Percentiles rank a stretch among this genome's conserved stretches.
Evolutionary conservation across 768 basidiomycete genomes (phyloP).

Genomic region (Clitopilus passeckerianus): DNA sequence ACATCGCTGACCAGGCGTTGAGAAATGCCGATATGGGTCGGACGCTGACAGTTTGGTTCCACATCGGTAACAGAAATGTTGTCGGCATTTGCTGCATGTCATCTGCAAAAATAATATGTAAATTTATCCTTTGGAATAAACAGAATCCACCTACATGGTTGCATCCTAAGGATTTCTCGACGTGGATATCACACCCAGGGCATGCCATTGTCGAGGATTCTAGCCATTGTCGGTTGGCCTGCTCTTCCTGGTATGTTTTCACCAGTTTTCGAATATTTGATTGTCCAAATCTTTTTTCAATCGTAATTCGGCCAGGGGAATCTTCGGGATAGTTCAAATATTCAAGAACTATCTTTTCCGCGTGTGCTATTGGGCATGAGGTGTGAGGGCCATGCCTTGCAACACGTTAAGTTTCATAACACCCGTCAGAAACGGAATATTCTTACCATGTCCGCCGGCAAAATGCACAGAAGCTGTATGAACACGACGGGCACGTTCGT

Average conservation of each 20-base stretch:
- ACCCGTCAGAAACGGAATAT: conserved; percentile 1
- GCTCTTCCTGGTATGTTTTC: conserved; percentile 62
- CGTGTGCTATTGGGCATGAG: conserved; percentile 61
- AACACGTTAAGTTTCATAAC: not conserved
- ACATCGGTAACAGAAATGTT: conserved; percentile 84
- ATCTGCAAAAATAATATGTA: conserved; percentile 39
- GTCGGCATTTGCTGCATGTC: conserved; percentile 69
- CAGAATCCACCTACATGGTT: conserved; percentile 65
- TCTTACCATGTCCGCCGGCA: conserved; percentile 77
- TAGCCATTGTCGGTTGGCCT: conserved; percentile 72
- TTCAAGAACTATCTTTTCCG: conserved; percentile 60
- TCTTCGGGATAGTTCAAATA: conserved; percentile 57
- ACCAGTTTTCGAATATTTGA: conserved; percentile 58
- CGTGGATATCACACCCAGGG: conserved; percentile 66
- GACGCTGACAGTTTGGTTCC: conserved; percentile 42
- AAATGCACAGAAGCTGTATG: conserved; percentile 78
- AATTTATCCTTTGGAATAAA: conserved; percentile 3
- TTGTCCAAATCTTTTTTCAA: conserved; percentile 66
- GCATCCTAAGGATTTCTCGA: conserved; percentile 78
- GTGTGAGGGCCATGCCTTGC: conserved; percentile 81
- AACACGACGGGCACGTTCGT: conserved; percentile 65
- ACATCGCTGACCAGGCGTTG: conserved; percentile 43
- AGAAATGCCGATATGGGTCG: conserved; percentile 71
- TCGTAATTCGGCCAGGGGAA: conserved; percentile 38
- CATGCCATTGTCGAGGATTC: conserved; percentile 62